phyloP scores from a whole-genome alignment of 192 early-diverging fungal species.

The Podochytrium sp. region DNA sequence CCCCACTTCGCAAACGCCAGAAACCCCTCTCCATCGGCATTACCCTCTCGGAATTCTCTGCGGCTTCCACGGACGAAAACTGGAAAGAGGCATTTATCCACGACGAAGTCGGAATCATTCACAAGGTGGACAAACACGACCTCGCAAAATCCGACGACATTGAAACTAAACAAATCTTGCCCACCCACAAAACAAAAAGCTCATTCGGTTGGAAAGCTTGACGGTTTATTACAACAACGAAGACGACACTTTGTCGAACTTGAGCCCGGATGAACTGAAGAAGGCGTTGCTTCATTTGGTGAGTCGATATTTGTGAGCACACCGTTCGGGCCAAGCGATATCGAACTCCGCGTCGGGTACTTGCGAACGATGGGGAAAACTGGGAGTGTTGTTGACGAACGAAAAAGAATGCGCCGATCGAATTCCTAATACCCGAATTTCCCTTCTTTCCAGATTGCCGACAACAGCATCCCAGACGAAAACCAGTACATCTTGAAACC shows the following conservation, averaged over 20 bases:
- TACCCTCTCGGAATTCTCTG: slow-evolving; percentile 88
- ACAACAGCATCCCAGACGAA: slow-evolving; percentile 58
- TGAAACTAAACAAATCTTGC: neutral
- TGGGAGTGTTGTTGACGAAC: neutral
- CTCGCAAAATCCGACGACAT: neutral
- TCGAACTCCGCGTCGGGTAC: no score
- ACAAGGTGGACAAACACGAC: slow-evolving; percentile 67
- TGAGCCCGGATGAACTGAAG: slow-evolving; percentile 53
- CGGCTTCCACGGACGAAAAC: slow-evolving; percentile 83
- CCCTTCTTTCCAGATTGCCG: slow-evolving; percentile 66
- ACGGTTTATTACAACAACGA: slow-evolving; percentile 91
- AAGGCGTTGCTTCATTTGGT: slow-evolving; percentile 50
- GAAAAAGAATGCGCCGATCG: no score
- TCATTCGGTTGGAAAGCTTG: slow-evolving; percentile 68
- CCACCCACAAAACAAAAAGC: no score
- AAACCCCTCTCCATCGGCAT: slow-evolving; percentile 87
- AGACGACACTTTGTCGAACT: slow-evolving; percentile 60
- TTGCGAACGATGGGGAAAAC: no score
- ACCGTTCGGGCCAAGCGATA: no score
- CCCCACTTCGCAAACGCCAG: neutral
- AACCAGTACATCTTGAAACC: slow-evolving; percentile 90
- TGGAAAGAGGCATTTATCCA: slow-evolving; percentile 85
- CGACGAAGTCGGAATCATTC: slow-evolving; percentile 76
- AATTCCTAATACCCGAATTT: no score
- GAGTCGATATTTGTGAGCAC: neutral